Conservation (phyloP, 129 eudicot species). For the Pseudognaphalium luteoalbum region DNA sequence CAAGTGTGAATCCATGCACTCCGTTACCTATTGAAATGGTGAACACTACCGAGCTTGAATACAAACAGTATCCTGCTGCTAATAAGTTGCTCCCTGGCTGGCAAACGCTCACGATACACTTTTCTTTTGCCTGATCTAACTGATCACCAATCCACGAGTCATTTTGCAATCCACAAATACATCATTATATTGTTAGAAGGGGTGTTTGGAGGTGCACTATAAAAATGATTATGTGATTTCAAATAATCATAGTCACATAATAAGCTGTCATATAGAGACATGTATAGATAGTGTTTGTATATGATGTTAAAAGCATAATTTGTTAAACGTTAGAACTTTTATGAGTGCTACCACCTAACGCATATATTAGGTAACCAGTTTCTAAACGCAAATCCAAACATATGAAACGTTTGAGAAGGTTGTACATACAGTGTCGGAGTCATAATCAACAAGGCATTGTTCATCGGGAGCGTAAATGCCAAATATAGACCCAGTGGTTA, state of each 20-base stretch:
- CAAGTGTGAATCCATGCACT: constrained; percentile 74
- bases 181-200: neutral
- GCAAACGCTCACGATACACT: constrained; percentile 82
- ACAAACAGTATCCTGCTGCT: constrained; percentile 93
- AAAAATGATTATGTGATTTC: neutral
- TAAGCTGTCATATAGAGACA: too few relatives aligned
- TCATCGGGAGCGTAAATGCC: constrained; percentile 86
- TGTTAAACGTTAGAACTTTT: too few relatives aligned
- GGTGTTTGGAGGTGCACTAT: neutral
- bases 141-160: constrained; percentile 13
- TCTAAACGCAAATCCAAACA: neutral
- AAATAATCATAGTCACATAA: too few relatives aligned
- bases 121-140: constrained; percentile 68
- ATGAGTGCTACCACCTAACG: too few relatives aligned
- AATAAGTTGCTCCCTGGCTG: constrained; percentile 89
- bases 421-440: constrained; percentile 48
- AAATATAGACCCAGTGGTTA: constrained; percentile 90
- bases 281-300: too few relatives aligned
- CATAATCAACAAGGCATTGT: constrained; percentile 71
- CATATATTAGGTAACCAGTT: too few relatives aligned
- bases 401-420: neutral
- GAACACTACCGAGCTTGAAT: constrained; percentile 86
- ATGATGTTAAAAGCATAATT: too few relatives aligned
- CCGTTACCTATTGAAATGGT: constrained; percentile 80
- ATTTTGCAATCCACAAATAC: neutral